Base-by-base conservation (phyloP, 1,139 yeast species). In the Pichia cactophila region DNA sequence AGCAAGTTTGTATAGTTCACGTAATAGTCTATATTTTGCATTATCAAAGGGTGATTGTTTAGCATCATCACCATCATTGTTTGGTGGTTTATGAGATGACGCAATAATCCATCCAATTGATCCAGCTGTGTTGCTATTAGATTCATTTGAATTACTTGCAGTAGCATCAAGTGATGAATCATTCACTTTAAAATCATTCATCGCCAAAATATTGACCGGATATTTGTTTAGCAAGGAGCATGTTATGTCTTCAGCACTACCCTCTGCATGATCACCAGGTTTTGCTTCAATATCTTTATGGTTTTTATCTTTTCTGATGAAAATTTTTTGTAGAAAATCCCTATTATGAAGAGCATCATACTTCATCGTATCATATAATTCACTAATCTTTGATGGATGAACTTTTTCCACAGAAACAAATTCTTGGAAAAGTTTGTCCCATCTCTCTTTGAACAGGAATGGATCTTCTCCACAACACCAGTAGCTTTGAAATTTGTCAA, bases 391-490 rank as follows among this genome's bases (percentile, higher is more conserved):
- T 2, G 97, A 85, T 20, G 99, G 99, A 67, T 94, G 98, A 1
- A 95, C 96, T 68, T 94, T 94, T 59, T 94, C 99, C 45, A 89
- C 95, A 46, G 87, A 81, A 35, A 83, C 81, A 68, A 94, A 94
- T 66, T 94, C 99, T 58, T 81, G 86, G 67, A 94, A 94, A 46
- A 94, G 72, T 65, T 94, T 94, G 61, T 92, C 97, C 99, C 99
- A 94, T 63, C 99, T 78, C 69, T 94, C 99, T 57, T 81, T 83
- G 69, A 94, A 92, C 54, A 94, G 69, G 54, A 77, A 70, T 2
- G 98, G 92, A 64, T 92, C 97, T 66, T 94, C 99, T 29, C 89
- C 94, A 68, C 97, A 90, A 65, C 99, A 94, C 99, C 99, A 94
- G 49, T 80, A 74, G 14, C 75, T 68, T 65, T 90, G 97, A 69